Base-by-base conservation (phyloP, 768 basidiomycete species). In the Collybia nuda region DNA sequence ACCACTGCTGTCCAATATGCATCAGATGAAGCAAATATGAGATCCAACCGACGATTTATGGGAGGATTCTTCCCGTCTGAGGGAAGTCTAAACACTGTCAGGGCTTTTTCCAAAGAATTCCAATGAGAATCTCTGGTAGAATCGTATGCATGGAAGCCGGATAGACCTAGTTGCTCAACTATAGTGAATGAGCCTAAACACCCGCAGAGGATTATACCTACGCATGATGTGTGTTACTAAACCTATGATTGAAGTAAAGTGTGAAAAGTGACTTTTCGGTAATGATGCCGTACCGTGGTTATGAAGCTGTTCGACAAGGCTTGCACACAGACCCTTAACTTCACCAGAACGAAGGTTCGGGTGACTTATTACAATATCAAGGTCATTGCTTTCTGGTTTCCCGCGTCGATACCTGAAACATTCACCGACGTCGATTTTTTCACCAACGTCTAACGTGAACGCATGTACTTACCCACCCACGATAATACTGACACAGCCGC, bases 321-420 rank as follows among this genome's bases (percentile, higher is more conserved):
- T 77, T 51, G 78, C 74, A 56, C 85, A 82, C 1, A 93, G 71
- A 3, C 79, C 84, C 51, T 79, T 81, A n/a, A 86, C 75, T 40
- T 78, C 74, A 7, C 64, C 67, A 23, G 61, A 71, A 38, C 65
- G 56, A 45, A 67, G 58, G 54, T 83, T 76, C 0, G 80, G 73
- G 60, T 94, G 90, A 29, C 85, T 88, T 62, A 96, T 87, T 1
- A 97, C 81, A 49, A 98, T 88, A 60, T 98, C 94, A 24, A 93
- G 84, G 62, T 97, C 94, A 59, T 88, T 90, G 60, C 87, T 90
- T 52, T 82, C 68, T 2, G 69, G 60, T 64, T 96, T 96, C 1
- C 94, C 94, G 48, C 94, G 73, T 23, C 95, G 82, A 67, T 94
- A 91, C 5, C 93, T 93, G 48, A 6, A 18, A 9, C 24, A 48